Conservation (phyloP, 495 filamentous ascomycete species). For the Aspergillus nidulans region DNA sequence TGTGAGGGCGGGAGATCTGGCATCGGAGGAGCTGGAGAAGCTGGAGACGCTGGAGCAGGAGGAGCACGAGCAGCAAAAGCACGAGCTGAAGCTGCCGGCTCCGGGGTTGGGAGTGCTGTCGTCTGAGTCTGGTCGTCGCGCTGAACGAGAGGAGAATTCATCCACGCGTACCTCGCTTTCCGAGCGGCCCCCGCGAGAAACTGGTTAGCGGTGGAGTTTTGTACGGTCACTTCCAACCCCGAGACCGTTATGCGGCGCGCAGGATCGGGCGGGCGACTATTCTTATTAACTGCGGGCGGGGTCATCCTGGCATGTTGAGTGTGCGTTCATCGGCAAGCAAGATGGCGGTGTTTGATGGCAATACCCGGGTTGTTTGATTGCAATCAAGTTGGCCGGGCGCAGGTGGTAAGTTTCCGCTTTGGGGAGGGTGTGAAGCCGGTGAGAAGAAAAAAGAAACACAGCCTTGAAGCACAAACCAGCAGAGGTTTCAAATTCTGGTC, state of each 20-base stretch:
- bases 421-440: neutral
- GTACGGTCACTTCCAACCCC: constrained; percentile 34
- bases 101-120: too few species aligned
- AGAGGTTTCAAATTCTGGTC: neutral
- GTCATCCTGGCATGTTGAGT: constrained; percentile 9
- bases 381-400: neutral
- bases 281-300: constrained; percentile 10
- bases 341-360: neutral
- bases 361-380: neutral
- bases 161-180: constrained; percentile 61
- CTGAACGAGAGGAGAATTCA: constrained; percentile 24
- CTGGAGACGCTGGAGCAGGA: neutral
- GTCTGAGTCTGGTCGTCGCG: too few species aligned
- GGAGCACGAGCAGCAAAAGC: constrained; percentile 1
- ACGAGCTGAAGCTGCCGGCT: neutral
- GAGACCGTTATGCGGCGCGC: constrained; percentile 4
- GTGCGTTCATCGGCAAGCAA: neutral
- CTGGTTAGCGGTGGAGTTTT: constrained; percentile 65
- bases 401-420: neutral
- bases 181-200: constrained; percentile 63
- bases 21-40: neutral
- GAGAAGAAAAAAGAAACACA: constrained; percentile 1
- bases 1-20: constrained; percentile 4
- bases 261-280: constrained; percentile 6
- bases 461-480: neutral